A percentile compares a stretch with the other conserved stretches of the same genome.
These are phyloP conservation scores for Bathelium albidoporum DNA, from an alignment of 495 filamentous ascomycete genomes.

Conservation along the genomic window DNA sequence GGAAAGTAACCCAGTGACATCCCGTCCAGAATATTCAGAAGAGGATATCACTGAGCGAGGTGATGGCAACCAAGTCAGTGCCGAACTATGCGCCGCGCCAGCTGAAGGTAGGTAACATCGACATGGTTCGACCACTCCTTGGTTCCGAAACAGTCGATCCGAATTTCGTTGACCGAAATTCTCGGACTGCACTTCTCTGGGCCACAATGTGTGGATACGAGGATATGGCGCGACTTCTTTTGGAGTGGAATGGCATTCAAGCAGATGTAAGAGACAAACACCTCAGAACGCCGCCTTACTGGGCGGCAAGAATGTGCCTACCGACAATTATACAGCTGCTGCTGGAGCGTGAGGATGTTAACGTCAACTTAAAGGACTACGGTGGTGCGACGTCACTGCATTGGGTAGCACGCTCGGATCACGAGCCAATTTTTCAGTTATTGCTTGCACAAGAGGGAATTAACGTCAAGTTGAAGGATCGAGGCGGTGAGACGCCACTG, in stretches of 20 bases:
- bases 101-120: neutral
- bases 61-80: neutral
- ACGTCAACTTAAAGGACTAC: no score
- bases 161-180: neutral
- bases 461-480: no score
- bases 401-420: no score
- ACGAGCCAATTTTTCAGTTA: no score
- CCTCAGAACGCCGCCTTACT: neutral
- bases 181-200: neutral
- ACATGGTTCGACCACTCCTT: neutral
- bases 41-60: neutral
- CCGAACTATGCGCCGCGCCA: neutral
- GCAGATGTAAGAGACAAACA: neutral
- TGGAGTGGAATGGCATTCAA: neutral
- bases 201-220: neutral
- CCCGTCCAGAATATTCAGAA: neutral
- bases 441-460: no score
- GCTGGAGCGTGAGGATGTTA: neutral
- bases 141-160: neutral
- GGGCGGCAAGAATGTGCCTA: slow-evolving; percentile 7
- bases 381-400: no score
- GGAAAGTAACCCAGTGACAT: neutral
- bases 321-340: slow-evolving; percentile 16
- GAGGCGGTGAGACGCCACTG: no score
- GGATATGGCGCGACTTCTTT: neutral